Evolutionary conservation across 768 basidiomycete species (phyloP).

Genomic region (Pholiota molesta): DNA sequence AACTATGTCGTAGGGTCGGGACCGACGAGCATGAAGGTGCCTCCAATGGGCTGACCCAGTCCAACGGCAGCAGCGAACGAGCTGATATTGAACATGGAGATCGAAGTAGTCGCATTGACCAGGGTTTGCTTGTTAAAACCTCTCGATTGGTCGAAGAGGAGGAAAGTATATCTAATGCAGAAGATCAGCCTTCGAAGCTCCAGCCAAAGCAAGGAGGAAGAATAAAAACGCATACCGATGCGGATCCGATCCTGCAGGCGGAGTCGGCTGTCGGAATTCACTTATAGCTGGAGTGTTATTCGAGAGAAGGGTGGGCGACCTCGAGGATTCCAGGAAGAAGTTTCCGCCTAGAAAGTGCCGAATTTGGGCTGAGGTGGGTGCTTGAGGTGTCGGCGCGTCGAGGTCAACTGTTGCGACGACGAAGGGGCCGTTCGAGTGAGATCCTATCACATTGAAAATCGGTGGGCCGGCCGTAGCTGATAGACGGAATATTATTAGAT

Average conservation of each 20-base stretch:
- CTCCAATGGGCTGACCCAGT: constrained; percentile 48
- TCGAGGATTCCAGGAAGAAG: constrained; percentile 25
- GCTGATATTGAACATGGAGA: constrained; percentile 45
- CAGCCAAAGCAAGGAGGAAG: not conserved
- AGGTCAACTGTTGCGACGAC: constrained; percentile 51
- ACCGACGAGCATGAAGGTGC: constrained; percentile 52
- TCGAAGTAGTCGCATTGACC: constrained; percentile 37
- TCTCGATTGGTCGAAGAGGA: constrained; percentile 47
- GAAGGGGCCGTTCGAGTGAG: constrained; percentile 40
- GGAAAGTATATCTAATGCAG: constrained; percentile 44
- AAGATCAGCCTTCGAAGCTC: too few species aligned
- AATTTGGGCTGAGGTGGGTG: constrained; percentile 43
- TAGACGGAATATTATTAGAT: not conserved
- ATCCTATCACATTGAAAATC: constrained; percentile 32
- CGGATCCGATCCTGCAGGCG: constrained; percentile 42
- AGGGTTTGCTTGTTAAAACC: constrained; percentile 43
- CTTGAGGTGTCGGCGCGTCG: constrained; percentile 55
- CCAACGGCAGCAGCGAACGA: constrained; percentile 42
- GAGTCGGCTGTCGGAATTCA: constrained; percentile 42
- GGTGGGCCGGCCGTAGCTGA: constrained; percentile 44
- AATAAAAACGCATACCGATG: constrained; percentile 38
- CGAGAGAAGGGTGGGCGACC: constrained; percentile 22
- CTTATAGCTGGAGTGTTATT: constrained; percentile 47
- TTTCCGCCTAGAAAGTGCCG: constrained; percentile 52
- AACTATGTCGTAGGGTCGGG: constrained; percentile 12